phyloP scores from a whole-genome alignment of 2,329 filamentous ascomycete species.

The Pseudocercospora crystallina region DNA sequence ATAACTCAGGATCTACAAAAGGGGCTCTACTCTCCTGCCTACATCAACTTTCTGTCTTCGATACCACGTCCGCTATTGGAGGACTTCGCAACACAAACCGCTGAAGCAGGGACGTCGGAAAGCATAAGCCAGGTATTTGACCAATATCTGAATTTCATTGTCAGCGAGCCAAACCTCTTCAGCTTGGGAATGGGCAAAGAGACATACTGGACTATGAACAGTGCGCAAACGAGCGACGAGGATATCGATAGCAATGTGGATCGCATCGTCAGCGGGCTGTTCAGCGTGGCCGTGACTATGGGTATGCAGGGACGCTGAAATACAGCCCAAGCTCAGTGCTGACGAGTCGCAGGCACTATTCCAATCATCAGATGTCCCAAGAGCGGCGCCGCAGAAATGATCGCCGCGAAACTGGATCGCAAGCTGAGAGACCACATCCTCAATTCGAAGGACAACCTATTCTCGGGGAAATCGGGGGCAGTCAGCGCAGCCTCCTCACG shows the following conservation, averaged over 20 bases:
- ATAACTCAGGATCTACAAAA: constrained; percentile 85
- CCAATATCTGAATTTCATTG: constrained; percentile 96
- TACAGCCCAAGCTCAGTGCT: constrained; percentile 18
- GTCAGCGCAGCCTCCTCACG: constrained; percentile 68
- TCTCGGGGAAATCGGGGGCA: constrained; percentile 67
- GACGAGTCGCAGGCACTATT: constrained; percentile 65
- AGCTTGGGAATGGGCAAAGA: constrained; percentile 90
- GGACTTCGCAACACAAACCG: constrained; percentile 89
- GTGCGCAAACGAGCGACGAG: constrained; percentile 83
- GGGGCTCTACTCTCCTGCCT: constrained; percentile 86
- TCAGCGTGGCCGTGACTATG: constrained; percentile 98
- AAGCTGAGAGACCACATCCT: constrained; percentile 95
- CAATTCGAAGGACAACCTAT: constrained; percentile 97
- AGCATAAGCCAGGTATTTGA: constrained; percentile 91
- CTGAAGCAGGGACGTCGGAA: constrained; percentile 79
- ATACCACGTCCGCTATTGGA: constrained; percentile 87
- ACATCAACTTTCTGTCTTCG: constrained; percentile 95
- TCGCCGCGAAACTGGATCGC: constrained; percentile 88
- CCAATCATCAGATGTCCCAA: constrained; percentile 95
- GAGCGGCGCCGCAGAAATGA: constrained; percentile 88
- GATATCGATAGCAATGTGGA: constrained; percentile 86
- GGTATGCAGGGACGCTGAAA: constrained; percentile 54
- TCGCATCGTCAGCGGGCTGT: constrained; percentile 90
- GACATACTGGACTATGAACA: constrained; percentile 95
- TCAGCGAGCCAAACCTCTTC: constrained; percentile 92